phyloP scores from a whole-genome alignment of 78 protist species.

The Guillardia theta region DNA sequence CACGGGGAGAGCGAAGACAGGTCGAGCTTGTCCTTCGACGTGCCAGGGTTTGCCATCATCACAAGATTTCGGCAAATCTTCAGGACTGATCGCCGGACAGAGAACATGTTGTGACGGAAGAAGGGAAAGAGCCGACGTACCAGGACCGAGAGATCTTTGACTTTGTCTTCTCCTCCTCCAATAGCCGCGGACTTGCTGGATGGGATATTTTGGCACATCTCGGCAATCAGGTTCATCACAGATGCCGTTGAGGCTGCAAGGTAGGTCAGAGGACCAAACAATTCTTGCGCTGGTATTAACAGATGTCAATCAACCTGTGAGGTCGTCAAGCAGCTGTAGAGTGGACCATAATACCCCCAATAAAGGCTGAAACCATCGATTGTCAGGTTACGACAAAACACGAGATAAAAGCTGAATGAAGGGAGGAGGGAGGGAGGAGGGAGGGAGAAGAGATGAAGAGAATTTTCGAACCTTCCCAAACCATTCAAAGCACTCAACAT shows the following conservation, averaged over 20 bases:
- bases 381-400: too few relatives aligned
- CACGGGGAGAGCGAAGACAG: background rate
- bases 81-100: background rate
- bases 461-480: background rate
- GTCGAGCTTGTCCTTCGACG: too few relatives aligned
- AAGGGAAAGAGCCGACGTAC: slow-evolving; percentile 59
- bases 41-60: background rate
- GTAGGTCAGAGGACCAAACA: too few relatives aligned
- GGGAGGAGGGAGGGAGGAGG: background rate
- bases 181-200: background rate
- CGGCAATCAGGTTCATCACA: slow-evolving; percentile 41
- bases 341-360: too few relatives aligned
- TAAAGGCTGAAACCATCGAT: too few relatives aligned
- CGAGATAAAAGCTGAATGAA: background rate
- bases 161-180: background rate
- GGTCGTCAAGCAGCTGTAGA: slow-evolving; percentile 56
- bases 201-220: background rate
- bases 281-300: too few relatives aligned
- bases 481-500: background rate
- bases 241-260: slow-evolving; percentile 53
- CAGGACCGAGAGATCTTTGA: background rate
- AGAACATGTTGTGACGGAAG: background rate
- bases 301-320: too few relatives aligned
- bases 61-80: background rate
- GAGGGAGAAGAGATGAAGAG: background rate